Percentiles rank a stretch among this genome's conserved stretches.
These are phyloP conservation scores for Trichoderma sp. DNA, from an alignment of 2,329 filamentous ascomycete species.

Conservation along the genomic window DNA sequence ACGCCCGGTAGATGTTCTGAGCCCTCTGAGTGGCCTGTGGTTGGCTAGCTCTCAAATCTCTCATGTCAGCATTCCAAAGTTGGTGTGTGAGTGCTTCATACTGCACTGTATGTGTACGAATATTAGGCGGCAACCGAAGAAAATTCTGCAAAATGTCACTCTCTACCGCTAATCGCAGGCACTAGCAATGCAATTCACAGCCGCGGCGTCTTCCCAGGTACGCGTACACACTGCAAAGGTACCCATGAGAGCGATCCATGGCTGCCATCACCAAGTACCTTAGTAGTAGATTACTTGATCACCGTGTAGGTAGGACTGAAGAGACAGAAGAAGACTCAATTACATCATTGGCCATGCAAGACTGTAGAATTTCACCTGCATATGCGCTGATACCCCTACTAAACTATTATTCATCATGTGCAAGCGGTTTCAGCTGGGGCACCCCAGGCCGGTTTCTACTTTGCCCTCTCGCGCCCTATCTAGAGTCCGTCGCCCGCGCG, in stretches of 20 bases:
- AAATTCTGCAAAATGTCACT: neutral
- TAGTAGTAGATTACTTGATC: neutral
- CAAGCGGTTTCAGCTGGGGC: neutral
- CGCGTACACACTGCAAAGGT: neutral
- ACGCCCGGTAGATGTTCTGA: neutral
- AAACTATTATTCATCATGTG: neutral
- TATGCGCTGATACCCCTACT: neutral
- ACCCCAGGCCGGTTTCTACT: neutral
- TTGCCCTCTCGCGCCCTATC: neutral
- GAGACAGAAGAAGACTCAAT: neutral
- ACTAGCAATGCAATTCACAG: neutral
- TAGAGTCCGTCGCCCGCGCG: neutral
- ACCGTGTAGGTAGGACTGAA: neutral
- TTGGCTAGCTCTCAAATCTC: neutral
- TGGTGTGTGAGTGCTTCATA: neutral
- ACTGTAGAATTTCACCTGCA: neutral
- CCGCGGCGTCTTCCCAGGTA: neutral
- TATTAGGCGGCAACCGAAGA: neutral
- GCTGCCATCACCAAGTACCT: neutral
- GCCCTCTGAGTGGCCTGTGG: neutral
- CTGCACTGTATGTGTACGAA: neutral
- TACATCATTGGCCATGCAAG: conserved; percentile 9
- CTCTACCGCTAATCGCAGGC: neutral
- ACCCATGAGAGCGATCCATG: neutral
- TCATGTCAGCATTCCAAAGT: neutral